phyloP scores from a whole-genome alignment of 2,329 filamentous ascomycete species.

The Sarocladiaceae sp. region DNA sequence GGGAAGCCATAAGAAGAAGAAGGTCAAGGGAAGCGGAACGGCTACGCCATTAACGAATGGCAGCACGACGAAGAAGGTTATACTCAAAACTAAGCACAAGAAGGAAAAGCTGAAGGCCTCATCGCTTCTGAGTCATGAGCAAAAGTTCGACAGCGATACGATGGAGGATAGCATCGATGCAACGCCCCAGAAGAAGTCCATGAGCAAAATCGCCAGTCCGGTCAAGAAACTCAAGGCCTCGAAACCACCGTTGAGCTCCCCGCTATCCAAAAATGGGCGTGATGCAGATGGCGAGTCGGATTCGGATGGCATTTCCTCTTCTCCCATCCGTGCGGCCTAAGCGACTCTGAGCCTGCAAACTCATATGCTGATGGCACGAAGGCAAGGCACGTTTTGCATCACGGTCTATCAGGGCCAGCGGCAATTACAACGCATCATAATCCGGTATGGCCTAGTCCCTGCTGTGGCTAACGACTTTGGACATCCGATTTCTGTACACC shows the following conservation, averaged over 20 bases:
- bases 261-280: conserved; percentile 45
- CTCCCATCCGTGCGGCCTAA: conserved; percentile 27
- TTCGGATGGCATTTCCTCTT: conserved; percentile 53
- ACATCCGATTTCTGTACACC: too few relatives aligned
- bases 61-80: conserved; percentile 46
- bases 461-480: too few relatives aligned
- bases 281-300: conserved; percentile 50
- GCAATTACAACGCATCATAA: too few relatives aligned
- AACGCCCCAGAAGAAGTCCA: conserved; percentile 28
- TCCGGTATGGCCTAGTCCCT: too few relatives aligned
- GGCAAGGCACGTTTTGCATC: too few relatives aligned
- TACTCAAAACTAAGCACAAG: conserved; percentile 52
- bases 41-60: background rate
- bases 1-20: conserved; percentile 48
- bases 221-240: conserved; percentile 39
- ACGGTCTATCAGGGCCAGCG: too few relatives aligned
- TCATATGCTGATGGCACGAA: background rate
- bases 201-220: conserved; percentile 32
- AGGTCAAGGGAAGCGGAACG: conserved; percentile 36
- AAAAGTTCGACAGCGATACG: conserved; percentile 29
- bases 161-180: conserved; percentile 23
- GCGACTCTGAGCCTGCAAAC: background rate
- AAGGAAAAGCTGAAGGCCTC: conserved; percentile 52
- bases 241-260: conserved; percentile 45
- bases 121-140: conserved; percentile 47